These are phyloP conservation scores for Sphaerulina populicola DNA, from an alignment of 2,329 filamentous ascomycete species.

Conservation along the genomic window DNA sequence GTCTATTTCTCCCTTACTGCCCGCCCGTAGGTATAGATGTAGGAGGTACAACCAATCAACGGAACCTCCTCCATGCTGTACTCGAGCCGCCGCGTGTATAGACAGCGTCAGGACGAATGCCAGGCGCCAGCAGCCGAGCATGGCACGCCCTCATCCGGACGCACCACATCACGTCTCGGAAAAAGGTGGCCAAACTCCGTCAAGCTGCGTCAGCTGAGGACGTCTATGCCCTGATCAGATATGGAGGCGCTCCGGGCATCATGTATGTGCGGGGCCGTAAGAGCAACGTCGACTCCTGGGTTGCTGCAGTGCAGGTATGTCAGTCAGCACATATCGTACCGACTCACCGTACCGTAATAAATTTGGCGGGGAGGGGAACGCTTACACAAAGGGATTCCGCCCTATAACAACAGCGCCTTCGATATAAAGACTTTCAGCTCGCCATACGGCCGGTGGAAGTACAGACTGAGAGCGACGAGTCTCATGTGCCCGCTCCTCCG, in stretches of 20 bases:
- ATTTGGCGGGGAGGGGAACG: neutral
- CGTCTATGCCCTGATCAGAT: conserved; percentile 58
- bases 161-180: conserved; percentile 73
- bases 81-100: neutral
- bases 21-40: too few relatives aligned
- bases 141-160: conserved; percentile 61
- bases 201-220: conserved; percentile 55
- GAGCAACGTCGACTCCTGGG: conserved; percentile 53
- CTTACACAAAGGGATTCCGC: neutral
- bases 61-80: neutral
- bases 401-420: conserved; percentile 37
- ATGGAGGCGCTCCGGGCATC: conserved; percentile 61
- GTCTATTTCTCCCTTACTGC: too few relatives aligned
- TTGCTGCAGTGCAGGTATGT: conserved; percentile 50
- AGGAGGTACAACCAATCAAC: neutral
- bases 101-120: conserved; percentile 1
- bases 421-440: conserved; percentile 67
- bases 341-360: neutral
- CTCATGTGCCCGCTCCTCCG: neutral
- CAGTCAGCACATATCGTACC: neutral
- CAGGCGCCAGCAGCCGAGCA: conserved; percentile 4
- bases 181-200: conserved; percentile 58
- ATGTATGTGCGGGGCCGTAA: conserved; percentile 68
- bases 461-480: conserved; percentile 15
- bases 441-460: conserved; percentile 45